These are phyloP conservation scores for Tylopilus vinaceipallidus DNA, from an alignment of 768 basidiomycete genomes.

Conservation along the genomic window DNA sequence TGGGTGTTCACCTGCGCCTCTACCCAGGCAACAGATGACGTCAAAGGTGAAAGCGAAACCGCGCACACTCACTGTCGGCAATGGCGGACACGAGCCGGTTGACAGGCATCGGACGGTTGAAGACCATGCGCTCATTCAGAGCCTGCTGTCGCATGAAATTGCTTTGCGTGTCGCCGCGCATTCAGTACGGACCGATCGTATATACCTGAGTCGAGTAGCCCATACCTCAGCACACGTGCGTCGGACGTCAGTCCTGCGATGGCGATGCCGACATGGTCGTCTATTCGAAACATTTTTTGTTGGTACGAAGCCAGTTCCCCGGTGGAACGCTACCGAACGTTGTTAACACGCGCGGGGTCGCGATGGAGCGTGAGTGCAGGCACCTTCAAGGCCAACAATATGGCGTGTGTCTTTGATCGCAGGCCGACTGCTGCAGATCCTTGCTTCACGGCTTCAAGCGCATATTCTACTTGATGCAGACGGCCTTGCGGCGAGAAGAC, in stretches of 20 bases:
- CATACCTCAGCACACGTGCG: constrained; percentile 91
- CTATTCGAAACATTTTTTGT: constrained; percentile 99
- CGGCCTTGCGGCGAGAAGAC: constrained; percentile 97
- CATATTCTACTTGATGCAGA: constrained; percentile 97
- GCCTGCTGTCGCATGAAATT: constrained; percentile 99
- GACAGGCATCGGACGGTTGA: constrained; percentile 92
- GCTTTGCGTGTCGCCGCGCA: constrained; percentile 42
- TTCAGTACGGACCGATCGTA: background rate
- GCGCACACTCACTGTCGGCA: constrained; percentile 77
- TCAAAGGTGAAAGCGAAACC: background rate
- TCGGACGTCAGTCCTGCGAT: constrained; percentile 99
- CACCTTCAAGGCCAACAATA: constrained; percentile 92
- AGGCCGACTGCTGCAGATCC: constrained; percentile 98
- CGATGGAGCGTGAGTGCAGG: constrained; percentile 13
- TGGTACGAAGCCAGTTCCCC: constrained; percentile 99
- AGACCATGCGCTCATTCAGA: constrained; percentile 91
- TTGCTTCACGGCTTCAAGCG: constrained; percentile 98
- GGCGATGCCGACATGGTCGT: constrained; percentile 98
- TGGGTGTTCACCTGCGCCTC: constrained; percentile 99
- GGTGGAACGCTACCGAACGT: constrained; percentile 76
- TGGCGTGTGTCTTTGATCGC: constrained; percentile 91
- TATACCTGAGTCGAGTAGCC: background rate
- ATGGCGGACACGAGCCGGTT: constrained; percentile 91
- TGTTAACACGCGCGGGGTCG: constrained; percentile 3
- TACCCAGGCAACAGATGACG: constrained; percentile 30